A percentile compares a stretch with the other conserved stretches of the same genome.
Conservation (phyloP, 2,329 filamentous ascomycete genomes). For the Aspergillus ustus region DNA sequence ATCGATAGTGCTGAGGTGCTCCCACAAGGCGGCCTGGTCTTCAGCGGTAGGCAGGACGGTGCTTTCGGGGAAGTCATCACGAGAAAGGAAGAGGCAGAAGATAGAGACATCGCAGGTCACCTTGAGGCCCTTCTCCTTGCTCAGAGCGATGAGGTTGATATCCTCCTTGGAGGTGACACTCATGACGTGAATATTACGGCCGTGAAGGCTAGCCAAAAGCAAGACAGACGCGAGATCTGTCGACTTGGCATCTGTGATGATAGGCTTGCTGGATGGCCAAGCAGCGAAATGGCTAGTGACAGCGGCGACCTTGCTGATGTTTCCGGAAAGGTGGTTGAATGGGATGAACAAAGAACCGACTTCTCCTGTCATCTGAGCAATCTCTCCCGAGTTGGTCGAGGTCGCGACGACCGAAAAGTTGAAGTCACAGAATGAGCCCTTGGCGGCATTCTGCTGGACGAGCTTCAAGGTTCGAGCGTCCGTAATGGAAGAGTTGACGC, state of each 20-base stretch:
- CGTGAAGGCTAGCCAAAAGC: conserved; percentile 77
- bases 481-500: conserved; percentile 72
- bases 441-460: conserved; percentile 72
- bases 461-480: conserved; percentile 72
- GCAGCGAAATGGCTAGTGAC: conserved; percentile 78
- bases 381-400: conserved; percentile 73
- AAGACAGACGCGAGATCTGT: conserved; percentile 82
- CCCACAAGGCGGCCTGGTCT: conserved; percentile 76
- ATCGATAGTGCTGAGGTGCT: conserved; percentile 73
- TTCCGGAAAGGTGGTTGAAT: conserved; percentile 79
- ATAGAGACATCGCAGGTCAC: conserved; percentile 84
- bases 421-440: conserved; percentile 73
- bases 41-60: conserved; percentile 66
- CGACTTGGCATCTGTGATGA: conserved; percentile 79
- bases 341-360: conserved; percentile 82
- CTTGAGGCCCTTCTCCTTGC: conserved; percentile 79
- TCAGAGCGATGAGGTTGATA: conserved; percentile 74
- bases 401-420: conserved; percentile 79
- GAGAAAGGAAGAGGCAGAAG: conserved; percentile 76
- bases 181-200: conserved; percentile 76
- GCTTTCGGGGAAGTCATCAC: conserved; percentile 71
- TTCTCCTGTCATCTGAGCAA: conserved; percentile 71
- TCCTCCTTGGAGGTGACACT: conserved; percentile 82
- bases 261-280: conserved; percentile 78
- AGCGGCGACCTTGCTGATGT: conserved; percentile 81